A percentile compares a stretch with the other conserved stretches of the same genome.
phyloP scores from a whole-genome alignment of 2,329 filamentous ascomycete species.

The Botrytis pseudocinerea region DNA sequence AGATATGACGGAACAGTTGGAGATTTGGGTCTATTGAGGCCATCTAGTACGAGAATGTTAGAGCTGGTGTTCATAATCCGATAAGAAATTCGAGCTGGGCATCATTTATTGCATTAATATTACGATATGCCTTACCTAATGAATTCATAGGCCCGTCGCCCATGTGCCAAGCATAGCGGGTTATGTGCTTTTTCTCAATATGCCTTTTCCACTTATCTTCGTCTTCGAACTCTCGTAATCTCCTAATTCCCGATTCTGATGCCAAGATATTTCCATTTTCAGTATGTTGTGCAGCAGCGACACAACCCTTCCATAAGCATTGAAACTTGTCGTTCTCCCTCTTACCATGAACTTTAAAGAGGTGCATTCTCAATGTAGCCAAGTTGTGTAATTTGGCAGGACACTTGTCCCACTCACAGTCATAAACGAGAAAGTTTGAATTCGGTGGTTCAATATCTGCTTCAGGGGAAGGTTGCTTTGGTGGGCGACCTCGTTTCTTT shows the following conservation, averaged over 20 bases:
- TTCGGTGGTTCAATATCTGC: slow-evolving; percentile 30
- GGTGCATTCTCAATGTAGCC: slow-evolving; percentile 57
- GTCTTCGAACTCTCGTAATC: slow-evolving; percentile 28
- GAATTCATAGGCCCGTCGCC: slow-evolving; percentile 55
- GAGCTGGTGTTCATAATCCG: background rate
- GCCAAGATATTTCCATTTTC: slow-evolving; percentile 22
- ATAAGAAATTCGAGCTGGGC: background rate
- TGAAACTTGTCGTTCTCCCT: slow-evolving; percentile 36
- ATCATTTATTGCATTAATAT: background rate
- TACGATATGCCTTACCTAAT: slow-evolving; percentile 28
- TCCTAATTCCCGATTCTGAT: slow-evolving; percentile 24
- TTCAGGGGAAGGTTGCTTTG: slow-evolving; percentile 17
- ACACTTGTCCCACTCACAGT: slow-evolving; percentile 62
- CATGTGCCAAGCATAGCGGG: slow-evolving; percentile 56
- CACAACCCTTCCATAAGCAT: slow-evolving; percentile 48
- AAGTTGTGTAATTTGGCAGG: slow-evolving; percentile 63
- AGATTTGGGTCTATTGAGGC: slow-evolving; percentile 11
- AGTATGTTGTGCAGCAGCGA: slow-evolving; percentile 21
- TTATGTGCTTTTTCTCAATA: slow-evolving; percentile 55
- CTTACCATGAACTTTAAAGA: slow-evolving; percentile 51
- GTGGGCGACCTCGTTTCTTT: slow-evolving; percentile 30
- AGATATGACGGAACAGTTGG: slow-evolving; percentile 41
- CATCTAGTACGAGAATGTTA: slow-evolving; percentile 26
- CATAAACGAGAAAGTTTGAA: slow-evolving; percentile 52
- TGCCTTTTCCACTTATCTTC: slow-evolving; percentile 49